phyloP scores from a whole-genome alignment of 768 basidiomycete species.

The Termitomyces sp. region DNA sequence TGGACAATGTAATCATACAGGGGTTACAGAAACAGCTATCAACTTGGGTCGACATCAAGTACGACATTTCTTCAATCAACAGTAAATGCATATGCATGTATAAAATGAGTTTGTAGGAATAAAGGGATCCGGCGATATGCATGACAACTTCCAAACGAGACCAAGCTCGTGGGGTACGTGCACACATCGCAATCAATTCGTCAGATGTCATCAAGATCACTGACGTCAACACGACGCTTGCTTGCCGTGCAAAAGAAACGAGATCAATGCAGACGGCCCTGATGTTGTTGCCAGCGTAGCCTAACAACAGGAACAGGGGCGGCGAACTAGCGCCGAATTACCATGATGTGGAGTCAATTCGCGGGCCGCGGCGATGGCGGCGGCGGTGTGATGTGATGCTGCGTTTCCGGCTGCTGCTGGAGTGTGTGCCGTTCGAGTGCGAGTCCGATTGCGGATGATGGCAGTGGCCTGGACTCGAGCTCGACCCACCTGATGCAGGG shows the following conservation, averaged over 20 bases:
- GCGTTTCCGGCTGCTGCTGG: background rate
- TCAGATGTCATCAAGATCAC: conserved; percentile 10
- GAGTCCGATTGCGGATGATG: background rate
- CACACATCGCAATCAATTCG: background rate
- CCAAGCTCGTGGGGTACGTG: conserved; percentile 1
- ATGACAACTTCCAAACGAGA: background rate
- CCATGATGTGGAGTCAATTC: conserved; percentile 1
- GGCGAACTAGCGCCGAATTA: background rate
- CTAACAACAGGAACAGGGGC: background rate
- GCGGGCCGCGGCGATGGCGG: background rate
- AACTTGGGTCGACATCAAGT: background rate
- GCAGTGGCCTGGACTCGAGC: background rate
- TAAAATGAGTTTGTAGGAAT: background rate
- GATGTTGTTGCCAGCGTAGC: no score
- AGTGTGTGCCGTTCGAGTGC: background rate
- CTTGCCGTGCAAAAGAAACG: background rate
- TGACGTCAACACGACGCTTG: background rate
- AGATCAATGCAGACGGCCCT: background rate
- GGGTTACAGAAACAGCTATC: background rate
- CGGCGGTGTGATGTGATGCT: background rate
- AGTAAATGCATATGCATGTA: background rate
- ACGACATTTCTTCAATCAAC: background rate
- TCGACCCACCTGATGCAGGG: background rate
- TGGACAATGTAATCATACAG: background rate
- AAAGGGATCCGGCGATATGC: background rate